Conservation (phyloP, 2,329 filamentous ascomycete species). For the Pseudogymnoascus verrucosus region DNA sequence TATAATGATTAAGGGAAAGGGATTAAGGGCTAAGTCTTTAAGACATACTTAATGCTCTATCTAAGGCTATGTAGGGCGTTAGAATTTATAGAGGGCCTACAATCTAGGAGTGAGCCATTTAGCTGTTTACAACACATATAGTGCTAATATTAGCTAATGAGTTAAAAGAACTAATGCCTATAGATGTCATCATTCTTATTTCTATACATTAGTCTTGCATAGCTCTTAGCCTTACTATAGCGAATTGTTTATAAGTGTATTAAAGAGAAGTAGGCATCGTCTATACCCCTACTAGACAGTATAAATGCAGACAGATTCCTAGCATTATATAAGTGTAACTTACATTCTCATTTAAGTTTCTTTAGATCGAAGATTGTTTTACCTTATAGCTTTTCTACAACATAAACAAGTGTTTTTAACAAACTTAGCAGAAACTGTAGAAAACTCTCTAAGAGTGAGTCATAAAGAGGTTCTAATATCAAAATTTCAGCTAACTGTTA, state of each 20-base stretch:
- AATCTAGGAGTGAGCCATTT: neutral
- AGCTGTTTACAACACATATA: neutral
- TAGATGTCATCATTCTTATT: neutral
- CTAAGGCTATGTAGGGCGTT: neutral
- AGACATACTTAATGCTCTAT: neutral
- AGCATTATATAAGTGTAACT: neutral
- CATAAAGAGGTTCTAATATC: neutral
- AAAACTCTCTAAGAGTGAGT: neutral
- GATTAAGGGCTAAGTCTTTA: neutral
- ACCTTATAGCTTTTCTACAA: neutral
- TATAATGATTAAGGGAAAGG: neutral
- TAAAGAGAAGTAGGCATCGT: neutral
- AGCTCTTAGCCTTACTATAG: neutral
- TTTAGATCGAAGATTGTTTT: neutral
- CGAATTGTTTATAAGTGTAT: neutral
- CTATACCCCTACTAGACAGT: neutral
- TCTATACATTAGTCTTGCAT: neutral
- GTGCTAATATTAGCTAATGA: neutral
- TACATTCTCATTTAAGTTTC: neutral
- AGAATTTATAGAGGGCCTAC: neutral
- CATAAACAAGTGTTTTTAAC: neutral
- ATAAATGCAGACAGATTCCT: neutral
- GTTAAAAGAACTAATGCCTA: neutral
- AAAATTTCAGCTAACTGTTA: neutral
- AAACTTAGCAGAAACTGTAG: neutral